phyloP scores from a whole-genome alignment of 345 rosid genomes.

The Alliaria petiolata region DNA sequence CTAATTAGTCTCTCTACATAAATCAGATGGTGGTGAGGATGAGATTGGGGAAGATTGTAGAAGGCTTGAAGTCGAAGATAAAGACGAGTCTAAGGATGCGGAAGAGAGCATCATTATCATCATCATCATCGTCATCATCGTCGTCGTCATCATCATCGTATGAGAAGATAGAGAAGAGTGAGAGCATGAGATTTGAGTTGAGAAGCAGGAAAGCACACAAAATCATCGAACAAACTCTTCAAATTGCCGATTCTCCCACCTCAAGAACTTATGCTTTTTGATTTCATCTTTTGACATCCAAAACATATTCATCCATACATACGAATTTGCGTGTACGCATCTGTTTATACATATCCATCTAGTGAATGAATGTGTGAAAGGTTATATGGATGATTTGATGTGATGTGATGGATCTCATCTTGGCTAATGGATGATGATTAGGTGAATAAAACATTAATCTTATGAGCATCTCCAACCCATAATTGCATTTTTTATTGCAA shows the following conservation, averaged over 20 bases:
- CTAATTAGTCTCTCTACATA: neutral
- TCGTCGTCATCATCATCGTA: conserved; percentile 33
- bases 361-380: neutral
- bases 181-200: conserved; percentile 89
- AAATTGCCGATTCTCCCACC: conserved; percentile 73
- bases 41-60: conserved; percentile 59
- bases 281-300: conserved; percentile 13
- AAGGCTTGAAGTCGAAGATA: conserved; percentile 60
- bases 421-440: neutral
- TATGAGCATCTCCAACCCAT: too few relatives aligned
- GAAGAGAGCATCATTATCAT: conserved; percentile 31
- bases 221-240: conserved; percentile 64
- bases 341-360: conserved; percentile 5
- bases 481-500: too few relatives aligned
- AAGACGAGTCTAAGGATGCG: conserved; percentile 51
- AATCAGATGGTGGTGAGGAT: conserved; percentile 28
- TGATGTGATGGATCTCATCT: conserved; percentile 16
- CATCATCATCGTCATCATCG: conserved; percentile 3
- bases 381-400: conserved; percentile 21
- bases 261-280: conserved; percentile 52
- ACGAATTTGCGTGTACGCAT: conserved; percentile 11
- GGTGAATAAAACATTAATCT: neutral
- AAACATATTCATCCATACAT: conserved; percentile 7
- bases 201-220: conserved; percentile 79
- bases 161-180: conserved; percentile 86